Evolutionary conservation across 73 alveolate species (phyloP), one percentile per base, ranked within the genome.

Genomic region (Paramecium bursaria): DNA sequence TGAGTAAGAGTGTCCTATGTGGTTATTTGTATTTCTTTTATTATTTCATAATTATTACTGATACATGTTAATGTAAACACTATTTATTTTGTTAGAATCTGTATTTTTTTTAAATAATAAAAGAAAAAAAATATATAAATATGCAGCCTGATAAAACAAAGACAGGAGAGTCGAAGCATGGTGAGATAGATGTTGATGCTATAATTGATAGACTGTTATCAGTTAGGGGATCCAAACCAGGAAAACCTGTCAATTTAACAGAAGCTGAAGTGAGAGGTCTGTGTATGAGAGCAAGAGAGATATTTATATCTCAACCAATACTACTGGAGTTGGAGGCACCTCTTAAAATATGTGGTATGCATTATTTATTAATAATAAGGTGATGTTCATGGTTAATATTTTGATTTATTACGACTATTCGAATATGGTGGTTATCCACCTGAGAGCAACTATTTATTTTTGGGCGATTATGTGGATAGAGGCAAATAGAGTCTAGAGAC

Each of bases 361-460:
- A 19, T 73, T 55, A 23, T 19, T 22, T 13, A 15, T 55, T 79
- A 55, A 49, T 42, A 9, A 73, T 11, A 85, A 88, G 98, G 98
- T 23, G 99, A 95, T 87, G 94, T 92, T 6, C 99, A 95, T 86
- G 99, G 99, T n/a, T 94, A 95, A 89, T 95, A 92, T 87, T 95
- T 91, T 85, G 99, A 95, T 80, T 91, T 95, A 23, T 79, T 95
- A 53, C 77, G 99, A 57, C 73, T 95, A 23, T 94, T 95, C 30
- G 99, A 95, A 85, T 94, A 92, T 48, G 99, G 99, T 30, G 99
- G 99, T 51, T 94, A 91, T 88, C 99, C 99, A 46, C 99, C 99
- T 2, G 98, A 95, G 57, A 86, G 98, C 48, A 95, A 95, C 89
- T 96, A 96, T 91, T 92, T 96, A 46, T 96, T 96, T 91, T 87